phyloP scores from a whole-genome alignment of 2,329 filamentous ascomycete species.

The Emergomyces africanus region DNA sequence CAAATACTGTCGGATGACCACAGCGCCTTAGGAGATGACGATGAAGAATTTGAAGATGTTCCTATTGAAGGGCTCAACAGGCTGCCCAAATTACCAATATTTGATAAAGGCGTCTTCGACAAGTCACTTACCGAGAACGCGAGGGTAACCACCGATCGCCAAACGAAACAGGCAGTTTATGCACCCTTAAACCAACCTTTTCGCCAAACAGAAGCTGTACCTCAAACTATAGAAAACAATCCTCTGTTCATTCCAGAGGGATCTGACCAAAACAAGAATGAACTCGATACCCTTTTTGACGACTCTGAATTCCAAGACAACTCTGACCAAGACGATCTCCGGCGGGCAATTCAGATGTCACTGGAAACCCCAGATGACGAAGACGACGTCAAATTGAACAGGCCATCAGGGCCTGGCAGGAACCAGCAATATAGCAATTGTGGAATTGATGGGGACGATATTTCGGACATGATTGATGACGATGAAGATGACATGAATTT shows the following conservation, averaged over 20 bases:
- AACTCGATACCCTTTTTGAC: constrained; percentile 47
- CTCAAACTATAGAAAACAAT: constrained; percentile 31
- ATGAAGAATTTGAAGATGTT: constrained; percentile 81
- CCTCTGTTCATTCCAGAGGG: constrained; percentile 44
- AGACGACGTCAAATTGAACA: constrained; percentile 23
- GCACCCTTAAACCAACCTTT: constrained; percentile 23
- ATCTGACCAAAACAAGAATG: constrained; percentile 28
- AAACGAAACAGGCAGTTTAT: constrained; percentile 36
- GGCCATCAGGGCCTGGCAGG: constrained; percentile 25
- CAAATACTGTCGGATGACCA: constrained; percentile 42
- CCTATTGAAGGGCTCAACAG: constrained; percentile 83
- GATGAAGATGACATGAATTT: constrained; percentile 71
- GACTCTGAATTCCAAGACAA: constrained; percentile 27
- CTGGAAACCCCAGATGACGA: constrained; percentile 39
- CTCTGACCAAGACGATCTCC: constrained; percentile 60
- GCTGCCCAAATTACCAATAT: constrained; percentile 50
- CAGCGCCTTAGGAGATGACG: constrained; percentile 54
- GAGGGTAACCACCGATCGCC: constrained; percentile 23
- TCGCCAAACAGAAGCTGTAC: background rate
- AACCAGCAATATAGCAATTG: constrained; percentile 10
- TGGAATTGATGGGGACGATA: background rate
- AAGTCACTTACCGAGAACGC: constrained; percentile 21
- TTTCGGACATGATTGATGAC: constrained; percentile 38
- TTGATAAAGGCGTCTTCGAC: constrained; percentile 26
- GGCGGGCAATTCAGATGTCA: constrained; percentile 73